Percentiles rank a stretch among this genome's conserved stretches.
These are phyloP conservation scores for Hypoxylon sp. DNA, from an alignment of 2,329 filamentous ascomycete species.

Conservation along the genomic window DNA sequence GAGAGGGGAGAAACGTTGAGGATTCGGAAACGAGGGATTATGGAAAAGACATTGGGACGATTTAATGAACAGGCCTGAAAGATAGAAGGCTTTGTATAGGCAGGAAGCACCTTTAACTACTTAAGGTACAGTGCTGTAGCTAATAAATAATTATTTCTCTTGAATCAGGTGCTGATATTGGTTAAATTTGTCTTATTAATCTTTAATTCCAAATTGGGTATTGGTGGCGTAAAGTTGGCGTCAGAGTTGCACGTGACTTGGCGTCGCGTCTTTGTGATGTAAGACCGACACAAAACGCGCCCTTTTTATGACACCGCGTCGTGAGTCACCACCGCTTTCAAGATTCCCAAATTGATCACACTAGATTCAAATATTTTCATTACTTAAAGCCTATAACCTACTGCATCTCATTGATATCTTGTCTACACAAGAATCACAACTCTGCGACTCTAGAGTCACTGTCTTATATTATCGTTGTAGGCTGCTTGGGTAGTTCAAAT, in stretches of 20 bases:
- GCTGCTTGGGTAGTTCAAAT: neutral
- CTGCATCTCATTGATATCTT: neutral
- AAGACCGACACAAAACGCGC: slow-evolving; percentile 38
- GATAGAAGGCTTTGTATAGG: neutral
- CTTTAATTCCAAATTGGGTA: neutral
- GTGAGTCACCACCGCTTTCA: slow-evolving; percentile 27
- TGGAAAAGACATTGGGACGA: neutral
- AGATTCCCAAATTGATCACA: neutral
- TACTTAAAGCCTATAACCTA: neutral
- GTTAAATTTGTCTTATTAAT: slow-evolving; percentile 4
- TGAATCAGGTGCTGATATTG: too few relatives aligned
- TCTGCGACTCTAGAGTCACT: neutral
- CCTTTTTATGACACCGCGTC: slow-evolving; percentile 44
- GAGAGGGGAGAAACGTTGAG: neutral
- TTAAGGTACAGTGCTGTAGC: too few relatives aligned
- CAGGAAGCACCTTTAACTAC: too few relatives aligned
- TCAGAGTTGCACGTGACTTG: slow-evolving; percentile 40
- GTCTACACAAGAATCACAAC: neutral
- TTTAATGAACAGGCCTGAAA: too few relatives aligned
- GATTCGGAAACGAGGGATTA: neutral
- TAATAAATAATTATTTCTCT: too few relatives aligned
- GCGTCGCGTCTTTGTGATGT: slow-evolving; percentile 40
- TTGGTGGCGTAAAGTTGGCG: neutral
- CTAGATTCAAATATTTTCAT: neutral
- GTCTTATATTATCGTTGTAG: neutral